Conservation (phyloP, 2,329 filamentous ascomycete species). For the Colletotrichum zoysiae region DNA sequence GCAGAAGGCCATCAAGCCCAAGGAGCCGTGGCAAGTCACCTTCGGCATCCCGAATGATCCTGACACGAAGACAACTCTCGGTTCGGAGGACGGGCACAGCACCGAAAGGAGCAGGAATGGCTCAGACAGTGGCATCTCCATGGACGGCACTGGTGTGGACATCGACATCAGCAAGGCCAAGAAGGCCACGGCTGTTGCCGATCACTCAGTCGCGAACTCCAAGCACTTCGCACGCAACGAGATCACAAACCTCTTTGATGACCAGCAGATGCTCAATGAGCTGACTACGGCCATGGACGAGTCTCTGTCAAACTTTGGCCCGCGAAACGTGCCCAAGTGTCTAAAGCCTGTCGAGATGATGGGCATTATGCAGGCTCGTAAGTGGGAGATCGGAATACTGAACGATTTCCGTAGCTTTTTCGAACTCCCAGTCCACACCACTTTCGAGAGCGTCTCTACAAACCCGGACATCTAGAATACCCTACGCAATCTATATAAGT, state of each 20-base stretch:
- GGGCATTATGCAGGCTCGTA: constrained; percentile 59
- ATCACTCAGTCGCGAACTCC: constrained; percentile 44
- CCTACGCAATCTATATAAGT: constrained; percentile 61
- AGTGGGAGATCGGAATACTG: constrained; percentile 64
- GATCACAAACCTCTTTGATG: constrained; percentile 1
- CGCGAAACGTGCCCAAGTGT: constrained; percentile 60
- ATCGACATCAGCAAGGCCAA: background rate
- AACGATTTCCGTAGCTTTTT: constrained; percentile 66
- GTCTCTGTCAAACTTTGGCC: constrained; percentile 62
- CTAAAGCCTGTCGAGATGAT: constrained; percentile 62
- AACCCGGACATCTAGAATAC: constrained; percentile 60
- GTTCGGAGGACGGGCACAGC: background rate
- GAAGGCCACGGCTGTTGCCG: constrained; percentile 49
- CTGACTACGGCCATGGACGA: constrained; percentile 48
- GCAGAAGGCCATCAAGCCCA: background rate
- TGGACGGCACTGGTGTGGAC: background rate
- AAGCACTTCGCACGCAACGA: constrained; percentile 50
- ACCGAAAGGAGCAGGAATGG: background rate
- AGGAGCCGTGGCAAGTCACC: background rate
- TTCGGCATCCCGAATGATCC: background rate
- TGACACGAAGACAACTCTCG: background rate
- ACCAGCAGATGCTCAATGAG: constrained; percentile 1
- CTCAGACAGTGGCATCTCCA: background rate
- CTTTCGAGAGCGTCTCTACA: constrained; percentile 65
- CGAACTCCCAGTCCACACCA: constrained; percentile 61